Evolutionary conservation across 495 filamentous ascomycete genomes (phyloP).

Genomic region (Hyaloscypha hepaticicola): DNA sequence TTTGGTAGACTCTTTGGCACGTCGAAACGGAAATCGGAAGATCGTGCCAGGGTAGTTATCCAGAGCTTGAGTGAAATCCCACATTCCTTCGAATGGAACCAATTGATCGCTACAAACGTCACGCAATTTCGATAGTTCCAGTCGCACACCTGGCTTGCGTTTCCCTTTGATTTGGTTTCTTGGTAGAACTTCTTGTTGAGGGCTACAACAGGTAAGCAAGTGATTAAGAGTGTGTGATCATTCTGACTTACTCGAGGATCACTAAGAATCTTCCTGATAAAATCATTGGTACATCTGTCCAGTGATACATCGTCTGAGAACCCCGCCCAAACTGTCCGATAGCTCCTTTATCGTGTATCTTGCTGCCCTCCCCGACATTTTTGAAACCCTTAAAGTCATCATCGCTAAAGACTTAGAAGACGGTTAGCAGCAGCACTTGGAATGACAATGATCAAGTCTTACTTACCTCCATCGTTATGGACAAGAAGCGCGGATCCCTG

Average conservation of each 20-base stretch:
- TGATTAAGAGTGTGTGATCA: neutral
- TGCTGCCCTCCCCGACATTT: slow-evolving; percentile 43
- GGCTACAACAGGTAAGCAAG: slow-evolving; percentile 24
- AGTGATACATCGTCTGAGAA: slow-evolving; percentile 47
- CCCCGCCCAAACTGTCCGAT: slow-evolving; percentile 46
- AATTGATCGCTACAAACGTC: slow-evolving; percentile 36
- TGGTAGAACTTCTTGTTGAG: slow-evolving; percentile 37
- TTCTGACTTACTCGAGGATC: slow-evolving; percentile 38
- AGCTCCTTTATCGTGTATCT: slow-evolving; percentile 33
- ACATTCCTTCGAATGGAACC: slow-evolving; percentile 40
- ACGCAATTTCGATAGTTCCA: slow-evolving; percentile 27
- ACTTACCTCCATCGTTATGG: slow-evolving; percentile 38
- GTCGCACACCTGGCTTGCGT: slow-evolving; percentile 28
- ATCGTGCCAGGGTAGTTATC: slow-evolving; percentile 41
- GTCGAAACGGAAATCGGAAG: slow-evolving; percentile 41
- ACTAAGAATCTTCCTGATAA: slow-evolving; percentile 39
- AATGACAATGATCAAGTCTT: neutral
- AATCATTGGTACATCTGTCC: slow-evolving; percentile 44
- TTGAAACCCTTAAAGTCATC: slow-evolving; percentile 41
- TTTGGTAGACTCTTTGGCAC: neutral
- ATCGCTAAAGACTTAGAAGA: slow-evolving; percentile 34
- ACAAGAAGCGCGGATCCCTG: slow-evolving; percentile 43
- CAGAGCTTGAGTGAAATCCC: slow-evolving; percentile 30
- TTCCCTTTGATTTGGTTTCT: slow-evolving; percentile 27
- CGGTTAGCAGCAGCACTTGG: neutral